Percentiles rank a stretch among this genome's conserved stretches.
Conservation (phyloP, 805 yeast genomes). For the Ogataea neopini region DNA sequence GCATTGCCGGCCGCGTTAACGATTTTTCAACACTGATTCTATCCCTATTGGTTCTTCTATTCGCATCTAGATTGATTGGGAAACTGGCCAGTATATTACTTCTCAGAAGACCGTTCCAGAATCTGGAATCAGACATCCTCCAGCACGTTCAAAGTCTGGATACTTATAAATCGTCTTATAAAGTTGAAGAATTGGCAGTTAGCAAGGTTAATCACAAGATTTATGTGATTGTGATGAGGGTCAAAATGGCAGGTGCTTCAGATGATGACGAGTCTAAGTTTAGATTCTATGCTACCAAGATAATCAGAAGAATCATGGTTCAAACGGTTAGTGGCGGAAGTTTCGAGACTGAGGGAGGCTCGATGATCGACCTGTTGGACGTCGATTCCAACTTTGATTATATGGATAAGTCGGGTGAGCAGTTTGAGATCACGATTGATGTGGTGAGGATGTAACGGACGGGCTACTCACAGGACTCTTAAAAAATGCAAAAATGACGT, state of each 20-base stretch:
- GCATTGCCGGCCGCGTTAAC: constrained; percentile 23
- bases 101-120: constrained; percentile 51
- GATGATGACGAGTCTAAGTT: constrained; percentile 66
- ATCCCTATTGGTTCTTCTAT: constrained; percentile 25
- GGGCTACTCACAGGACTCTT: no score
- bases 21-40: constrained; percentile 29
- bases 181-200: constrained; percentile 49
- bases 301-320: constrained; percentile 39
- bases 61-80: constrained; percentile 44
- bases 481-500: no score
- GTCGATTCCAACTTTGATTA: constrained; percentile 30
- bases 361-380: constrained; percentile 25
- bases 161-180: constrained; percentile 51
- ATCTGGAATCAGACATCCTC: constrained; percentile 39
- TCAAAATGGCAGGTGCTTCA: constrained; percentile 68
- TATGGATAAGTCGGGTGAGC: constrained; percentile 32
- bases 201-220: constrained; percentile 64
- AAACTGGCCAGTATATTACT: constrained; percentile 54
- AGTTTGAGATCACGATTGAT: constrained; percentile 46
- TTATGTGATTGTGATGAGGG: constrained; percentile 54
- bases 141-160: constrained; percentile 50
- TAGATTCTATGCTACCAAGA: constrained; percentile 48
- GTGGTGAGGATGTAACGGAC: constrained; percentile 21
- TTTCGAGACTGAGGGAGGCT: constrained; percentile 16
- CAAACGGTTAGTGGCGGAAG: constrained; percentile 14